Base-by-base conservation (phyloP, 352 stramenopile species). In the Peronospora destructor region DNA sequence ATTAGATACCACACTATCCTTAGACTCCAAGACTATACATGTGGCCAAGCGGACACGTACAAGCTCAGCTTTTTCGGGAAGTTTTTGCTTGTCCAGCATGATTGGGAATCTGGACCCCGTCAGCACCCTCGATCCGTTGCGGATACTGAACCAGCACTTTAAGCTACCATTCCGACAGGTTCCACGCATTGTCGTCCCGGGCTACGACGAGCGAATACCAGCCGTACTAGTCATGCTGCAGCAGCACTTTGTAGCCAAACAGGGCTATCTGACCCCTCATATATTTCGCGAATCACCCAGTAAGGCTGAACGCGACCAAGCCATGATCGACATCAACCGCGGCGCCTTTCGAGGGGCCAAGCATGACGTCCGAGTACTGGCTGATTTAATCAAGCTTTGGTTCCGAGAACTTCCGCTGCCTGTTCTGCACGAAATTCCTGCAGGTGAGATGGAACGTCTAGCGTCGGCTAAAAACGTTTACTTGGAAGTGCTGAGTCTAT, bases 331-430 rank as follows among this genome's bases (percentile, higher is more conserved):
- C 44, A 89, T 95, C 57, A 92, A 95, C 50, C 73, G 74, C 11
- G 84, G 83, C 11, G 75, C 68, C 33, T 92, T 92, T 47, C 56
- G 49, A 26, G 84, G 80, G 25, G 70, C 61, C 0, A 59, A 57
- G 14, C 64, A 80, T 25, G 84, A 96, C 38, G 76, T 93, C 37
- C 79, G 87, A 21, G 80, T 96, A 37, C 57, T 94, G 7, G 86
- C 81, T 0, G 87, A 95, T 53, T 64, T 96, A 2, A 85, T 96
- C 62, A 96, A 96, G 54, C 54, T 94, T 34, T 96, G 79, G 76
- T 96, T 96, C 57, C 76, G 86, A 0, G 81, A 94, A 34, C 68
- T 96, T 0, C 77, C 84, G 0, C 53, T 80, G n/a, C 80, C 79
- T 17, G 77, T 96, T 35, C 62, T 96, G 40, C 83, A 94, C 56